Evolutionary conservation across 331 rosid genomes (phyloP), one percentile per base, ranked within the genome.

Genomic region (Acacia pycnantha): DNA sequence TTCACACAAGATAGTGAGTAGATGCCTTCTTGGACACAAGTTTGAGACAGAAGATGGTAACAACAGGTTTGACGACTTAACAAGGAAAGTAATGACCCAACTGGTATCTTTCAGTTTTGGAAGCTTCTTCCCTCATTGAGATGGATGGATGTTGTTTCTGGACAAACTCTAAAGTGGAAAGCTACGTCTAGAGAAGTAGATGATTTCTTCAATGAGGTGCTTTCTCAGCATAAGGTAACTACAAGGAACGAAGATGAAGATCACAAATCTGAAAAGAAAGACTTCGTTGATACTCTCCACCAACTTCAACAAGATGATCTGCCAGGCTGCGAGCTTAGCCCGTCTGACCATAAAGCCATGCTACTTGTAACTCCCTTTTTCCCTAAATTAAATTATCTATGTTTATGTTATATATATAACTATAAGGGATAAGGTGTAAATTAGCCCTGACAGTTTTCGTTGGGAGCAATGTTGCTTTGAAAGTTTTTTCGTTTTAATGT

Each of bases 241-340:
- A 66, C 11, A 0, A 56, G 26, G 15, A 43, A 22, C 0, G 68
- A 62, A 5, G 43, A 26, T 8, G 9, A n/a, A 61, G 74, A 16
- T 2, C 72, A 43, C 2, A 9, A 69, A 12, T 80, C 78, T 8
- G 21, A 66, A 14, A 79, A 67, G 11, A 80, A 84, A 31, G 87
- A 86, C 56, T 88, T 89, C 6, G 81, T 89, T 54, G 85, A 86
- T n/a, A 76, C 78, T 75, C 87, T 90, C 16, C 89, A 88, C 24
- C 71, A 81, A 22, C 76, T 88, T 62, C 86, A 86, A 58, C 80
- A 77, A 13, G 47, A 72, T 10, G 21, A 24, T 22, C 40, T 0
- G 41, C 71, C 47, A 8, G 90, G 48, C 18, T 77, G 77, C 24
- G 37, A 84, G 70, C 83, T 92, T 54, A 53, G 83, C 16, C 33